These are phyloP conservation scores for Ilyonectria destructans DNA, from an alignment of 2,329 filamentous ascomycete species.

Conservation along the genomic window DNA sequence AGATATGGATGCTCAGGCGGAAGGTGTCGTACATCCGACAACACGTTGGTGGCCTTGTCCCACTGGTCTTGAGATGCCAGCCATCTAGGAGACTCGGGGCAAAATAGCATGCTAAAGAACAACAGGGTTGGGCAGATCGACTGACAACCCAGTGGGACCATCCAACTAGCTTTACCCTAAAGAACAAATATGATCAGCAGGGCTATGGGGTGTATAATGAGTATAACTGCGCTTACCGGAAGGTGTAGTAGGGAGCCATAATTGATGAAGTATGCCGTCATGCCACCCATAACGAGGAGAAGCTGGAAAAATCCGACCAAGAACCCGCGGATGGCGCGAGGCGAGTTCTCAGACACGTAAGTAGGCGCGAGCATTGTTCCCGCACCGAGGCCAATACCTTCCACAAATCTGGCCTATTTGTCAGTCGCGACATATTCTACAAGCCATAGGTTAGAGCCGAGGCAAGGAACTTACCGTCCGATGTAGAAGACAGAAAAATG, in stretches of 20 bases:
- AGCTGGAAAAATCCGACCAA: slow-evolving; percentile 75
- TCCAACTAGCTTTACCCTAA: slow-evolving; percentile 38
- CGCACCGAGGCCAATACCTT: slow-evolving; percentile 67
- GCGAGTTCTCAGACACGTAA: slow-evolving; percentile 74
- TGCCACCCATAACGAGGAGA: slow-evolving; percentile 68
- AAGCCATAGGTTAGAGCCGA: background rate
- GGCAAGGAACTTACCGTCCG: slow-evolving; percentile 47
- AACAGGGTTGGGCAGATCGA: slow-evolving; percentile 69
- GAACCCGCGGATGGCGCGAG: slow-evolving; percentile 72
- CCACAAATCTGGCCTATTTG: slow-evolving; percentile 56
- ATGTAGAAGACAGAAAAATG: slow-evolving; percentile 50
- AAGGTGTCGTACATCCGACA: slow-evolving; percentile 39
- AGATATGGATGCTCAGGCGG: slow-evolving; percentile 43
- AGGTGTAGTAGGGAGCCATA: slow-evolving; percentile 65
- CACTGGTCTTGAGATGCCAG: slow-evolving; percentile 71
- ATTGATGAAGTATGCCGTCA: slow-evolving; percentile 70
- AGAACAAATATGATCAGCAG: background rate
- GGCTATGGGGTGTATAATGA: slow-evolving; percentile 35
- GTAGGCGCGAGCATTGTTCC: slow-evolving; percentile 73
- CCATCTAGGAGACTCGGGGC: slow-evolving; percentile 73
- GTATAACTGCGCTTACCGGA: slow-evolving; percentile 17
- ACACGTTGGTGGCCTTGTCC: slow-evolving; percentile 58
- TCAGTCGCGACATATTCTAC: background rate
- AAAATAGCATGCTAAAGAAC: slow-evolving; percentile 68
- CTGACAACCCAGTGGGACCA: slow-evolving; percentile 70